Conservation (phyloP, 768 basidiomycete genomes). For the Dioszegia aurantiaca region DNA sequence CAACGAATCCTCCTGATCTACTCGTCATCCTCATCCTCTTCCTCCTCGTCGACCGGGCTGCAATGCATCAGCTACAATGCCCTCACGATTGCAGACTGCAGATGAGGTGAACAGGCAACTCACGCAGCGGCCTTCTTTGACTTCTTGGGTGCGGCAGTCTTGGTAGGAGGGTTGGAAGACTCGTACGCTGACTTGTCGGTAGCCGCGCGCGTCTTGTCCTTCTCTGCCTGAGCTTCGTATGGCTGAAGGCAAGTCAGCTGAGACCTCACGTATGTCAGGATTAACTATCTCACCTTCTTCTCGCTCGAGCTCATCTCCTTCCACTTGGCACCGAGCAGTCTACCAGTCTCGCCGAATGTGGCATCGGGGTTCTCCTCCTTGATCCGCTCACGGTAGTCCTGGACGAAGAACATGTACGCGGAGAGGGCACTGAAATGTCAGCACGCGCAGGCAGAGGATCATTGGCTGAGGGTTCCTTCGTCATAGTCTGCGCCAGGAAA, state of each 20-base stretch:
- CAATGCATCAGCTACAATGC: conserved; percentile 5
- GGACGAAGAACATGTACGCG: conserved; percentile 98
- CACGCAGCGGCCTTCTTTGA: conserved; percentile 20
- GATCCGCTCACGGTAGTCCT: conserved; percentile 92
- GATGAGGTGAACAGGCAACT: conserved; percentile 9
- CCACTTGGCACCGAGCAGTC: conserved; percentile 93
- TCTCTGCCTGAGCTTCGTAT: conserved; percentile 78
- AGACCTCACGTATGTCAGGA: neutral
- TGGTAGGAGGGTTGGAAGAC: conserved; percentile 14
- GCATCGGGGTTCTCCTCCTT: conserved; percentile 94
- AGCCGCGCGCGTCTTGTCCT: conserved; percentile 83
- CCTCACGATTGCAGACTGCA: neutral
- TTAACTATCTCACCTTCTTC: conserved; percentile 66
- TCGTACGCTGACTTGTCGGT: conserved; percentile 60
- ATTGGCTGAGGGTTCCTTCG: too few relatives aligned
- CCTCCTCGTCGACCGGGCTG: conserved; percentile 21
- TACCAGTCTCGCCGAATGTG: conserved; percentile 86
- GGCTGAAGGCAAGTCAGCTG: conserved; percentile 59
- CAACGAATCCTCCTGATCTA: neutral
- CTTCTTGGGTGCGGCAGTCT: conserved; percentile 23
- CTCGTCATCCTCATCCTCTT: conserved; percentile 28
- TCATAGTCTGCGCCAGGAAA: too few relatives aligned
- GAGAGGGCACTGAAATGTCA: conserved; percentile 66
- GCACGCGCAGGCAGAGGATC: neutral
- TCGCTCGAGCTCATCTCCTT: conserved; percentile 88